Conservation (phyloP, 1,139 yeast species). For the Candida sojae region DNA sequence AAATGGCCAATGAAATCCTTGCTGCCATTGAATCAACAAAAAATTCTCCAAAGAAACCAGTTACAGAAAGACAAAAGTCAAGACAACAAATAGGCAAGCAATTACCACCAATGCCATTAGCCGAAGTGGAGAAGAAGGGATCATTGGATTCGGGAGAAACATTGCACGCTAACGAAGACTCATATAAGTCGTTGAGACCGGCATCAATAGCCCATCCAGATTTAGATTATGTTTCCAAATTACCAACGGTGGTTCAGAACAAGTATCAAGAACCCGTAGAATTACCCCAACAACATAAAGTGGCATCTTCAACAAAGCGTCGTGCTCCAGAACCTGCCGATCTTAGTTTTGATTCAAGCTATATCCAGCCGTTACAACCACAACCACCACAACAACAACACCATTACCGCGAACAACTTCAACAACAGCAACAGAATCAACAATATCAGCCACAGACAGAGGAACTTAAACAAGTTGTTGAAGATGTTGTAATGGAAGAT, state of each 20-base stretch:
- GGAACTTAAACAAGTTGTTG: conserved; percentile 2
- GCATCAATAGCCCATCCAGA: conserved; percentile 4
- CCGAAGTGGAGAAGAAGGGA: conserved; percentile 6
- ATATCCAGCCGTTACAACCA: conserved; percentile 4
- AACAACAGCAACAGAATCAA: conserved; percentile 11
- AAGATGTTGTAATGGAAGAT: conserved; percentile 4
- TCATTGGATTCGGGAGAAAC: conserved; percentile 14
- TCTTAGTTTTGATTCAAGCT: conserved; percentile 8
- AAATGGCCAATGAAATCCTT: conserved; percentile 87
- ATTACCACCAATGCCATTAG: conserved; percentile 12
- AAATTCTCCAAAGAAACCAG: conserved; percentile 14
- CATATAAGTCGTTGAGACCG: conserved; percentile 5
- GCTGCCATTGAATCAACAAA: conserved; percentile 77
- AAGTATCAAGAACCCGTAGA: conserved; percentile 36
- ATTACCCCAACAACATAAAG: conserved; percentile 26
- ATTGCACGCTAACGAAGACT: conserved; percentile 9
- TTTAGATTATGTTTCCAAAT: conserved; percentile 19
- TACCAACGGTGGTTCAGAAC: conserved; percentile 40
- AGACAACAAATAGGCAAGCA: conserved; percentile 16
- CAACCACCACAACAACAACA: conserved; percentile 11
- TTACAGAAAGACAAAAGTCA: conserved; percentile 12
- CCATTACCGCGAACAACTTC: conserved; percentile 1
- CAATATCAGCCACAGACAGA: conserved; percentile 8
- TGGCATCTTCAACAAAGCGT: conserved; percentile 1
- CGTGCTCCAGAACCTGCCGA: conserved; percentile 10